Evolutionary conservation across 2,329 filamentous ascomycete genomes (phyloP), one percentile per base, ranked within the genome.

Genomic region (Pleoardoris graminearum): DNA sequence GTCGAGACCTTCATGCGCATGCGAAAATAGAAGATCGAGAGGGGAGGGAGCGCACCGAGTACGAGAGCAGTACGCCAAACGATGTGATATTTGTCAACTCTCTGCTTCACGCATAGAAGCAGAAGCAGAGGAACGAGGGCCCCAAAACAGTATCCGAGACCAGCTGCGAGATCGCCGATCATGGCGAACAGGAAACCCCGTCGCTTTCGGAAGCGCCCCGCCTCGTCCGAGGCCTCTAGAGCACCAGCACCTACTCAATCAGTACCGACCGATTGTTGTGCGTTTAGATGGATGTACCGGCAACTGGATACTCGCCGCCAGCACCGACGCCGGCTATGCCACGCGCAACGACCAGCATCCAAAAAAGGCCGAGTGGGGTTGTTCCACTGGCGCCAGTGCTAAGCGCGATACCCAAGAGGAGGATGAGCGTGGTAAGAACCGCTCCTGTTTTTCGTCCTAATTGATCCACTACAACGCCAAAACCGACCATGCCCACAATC

Each of bases 101-200:
- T 58, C 57, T 80, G 72, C 12, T 76, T 68, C 4, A 80, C 77
- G 56, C 79, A 81, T 0, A 81, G 73, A 1, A 83, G 72, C 3
- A 84, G 62, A 0, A 84, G 72, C 7, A 84, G 65, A 1, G 80
- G 78, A 0, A 82, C 76, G 0, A 82, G 63, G 0, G 77, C 77
- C 4, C 74, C 77, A 62, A 76, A 80, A 3, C 80, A 76, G 55
- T 81, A 82, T 0, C 80, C 81, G 8, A 84, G 64, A 1, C 76
- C 77, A 1, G 76, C 72, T 0, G 81, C 79, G 5, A 84, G 66
- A 57, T 83, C 78, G 1, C 77, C 75, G 11, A 82, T 73, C 72
- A 83, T 76, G n/a, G 80, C 80, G 51, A 84, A 82, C 62, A 84
- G 78, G 66, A 83, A 81, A 3, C 82, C 81, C 32, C 80, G 72